Conservation (phyloP, 257 asterid genomes). For the Craterostigma plantagineum region DNA sequence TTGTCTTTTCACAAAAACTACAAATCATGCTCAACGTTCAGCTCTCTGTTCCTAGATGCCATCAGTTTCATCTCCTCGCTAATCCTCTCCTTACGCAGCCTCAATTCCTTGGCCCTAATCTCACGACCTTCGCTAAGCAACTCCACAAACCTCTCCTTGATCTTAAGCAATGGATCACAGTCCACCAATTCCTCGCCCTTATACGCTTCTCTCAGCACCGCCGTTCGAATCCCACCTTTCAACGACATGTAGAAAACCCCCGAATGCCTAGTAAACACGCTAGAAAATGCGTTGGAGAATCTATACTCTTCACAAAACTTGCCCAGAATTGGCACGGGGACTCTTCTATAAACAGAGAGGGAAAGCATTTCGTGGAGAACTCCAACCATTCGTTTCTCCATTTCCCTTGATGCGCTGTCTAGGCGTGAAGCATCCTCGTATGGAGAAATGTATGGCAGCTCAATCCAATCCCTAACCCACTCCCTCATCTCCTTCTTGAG, state of each 20-base stretch:
- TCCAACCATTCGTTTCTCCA: conserved; percentile 87
- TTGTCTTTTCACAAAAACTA: too few species aligned
- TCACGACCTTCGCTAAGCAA: conserved; percentile 46
- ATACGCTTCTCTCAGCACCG: conserved; percentile 81
- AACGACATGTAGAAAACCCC: conserved; percentile 77
- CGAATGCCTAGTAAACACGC: conserved; percentile 68
- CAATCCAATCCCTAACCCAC: conserved; percentile 92
- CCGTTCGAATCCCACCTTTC: conserved; percentile 82
- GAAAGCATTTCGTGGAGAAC: conserved; percentile 82
- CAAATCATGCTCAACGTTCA: not conserved
- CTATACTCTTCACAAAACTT: conserved; percentile 74
- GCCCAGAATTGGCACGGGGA: conserved; percentile 44
- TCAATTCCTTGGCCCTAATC: conserved; percentile 32
- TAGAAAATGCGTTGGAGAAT: conserved; percentile 62
- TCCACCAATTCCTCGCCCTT: conserved; percentile 38
- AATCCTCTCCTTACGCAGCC: conserved; percentile 20
- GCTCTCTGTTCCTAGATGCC: conserved; percentile 15
- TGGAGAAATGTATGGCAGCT: conserved; percentile 74
- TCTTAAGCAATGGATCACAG: conserved; percentile 30
- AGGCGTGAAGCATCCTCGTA: conserved; percentile 47
- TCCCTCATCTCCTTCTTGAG: conserved; percentile 86
- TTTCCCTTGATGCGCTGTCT: conserved; percentile 51
- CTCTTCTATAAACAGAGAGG: conserved; percentile 47
- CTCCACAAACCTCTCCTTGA: conserved; percentile 50
- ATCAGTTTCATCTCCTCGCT: conserved; percentile 26